Percentiles rank a stretch among this genome's conserved stretches.
phyloP scores from a whole-genome alignment of 1,139 yeast species.

The Eremothecium coryli region DNA sequence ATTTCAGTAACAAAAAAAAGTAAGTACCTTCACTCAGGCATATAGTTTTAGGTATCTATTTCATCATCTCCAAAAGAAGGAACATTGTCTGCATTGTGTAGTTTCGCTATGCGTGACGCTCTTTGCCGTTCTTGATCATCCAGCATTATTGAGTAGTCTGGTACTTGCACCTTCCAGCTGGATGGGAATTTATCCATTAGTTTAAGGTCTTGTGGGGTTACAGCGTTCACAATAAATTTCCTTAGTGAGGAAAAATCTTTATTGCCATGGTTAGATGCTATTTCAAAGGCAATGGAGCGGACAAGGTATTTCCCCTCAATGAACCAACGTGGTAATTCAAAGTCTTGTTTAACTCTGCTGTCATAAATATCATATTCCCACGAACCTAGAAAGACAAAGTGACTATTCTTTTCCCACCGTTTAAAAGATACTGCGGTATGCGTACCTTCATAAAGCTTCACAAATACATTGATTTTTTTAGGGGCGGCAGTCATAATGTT shows the following conservation, averaged over 20 bases:
- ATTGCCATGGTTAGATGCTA: constrained; percentile 32
- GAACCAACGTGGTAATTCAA: constrained; percentile 27
- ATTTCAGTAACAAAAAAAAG: too few species aligned
- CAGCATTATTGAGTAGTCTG: constrained; percentile 10
- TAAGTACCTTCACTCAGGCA: too few species aligned
- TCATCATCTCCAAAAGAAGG: constrained; percentile 31
- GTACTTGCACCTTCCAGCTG: constrained; percentile 10
- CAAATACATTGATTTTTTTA: constrained; percentile 26
- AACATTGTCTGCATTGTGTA: constrained; percentile 12
- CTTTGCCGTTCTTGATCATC: constrained; percentile 10
- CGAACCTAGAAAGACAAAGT: constrained; percentile 23
- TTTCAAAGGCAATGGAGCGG: constrained; percentile 26
- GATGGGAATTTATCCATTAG: constrained; percentile 21
- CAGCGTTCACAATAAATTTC: constrained; percentile 31
- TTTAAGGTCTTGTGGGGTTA: constrained; percentile 31
- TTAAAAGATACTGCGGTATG: constrained; percentile 4
- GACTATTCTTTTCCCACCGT: constrained; percentile 10
- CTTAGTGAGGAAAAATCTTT: constrained; percentile 28
- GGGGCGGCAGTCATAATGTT: constrained; percentile 34
- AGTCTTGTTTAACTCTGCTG: constrained; percentile 23
- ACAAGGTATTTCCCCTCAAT: constrained; percentile 25
- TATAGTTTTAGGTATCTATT: constrained; percentile 14
- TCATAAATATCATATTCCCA: constrained; percentile 25
- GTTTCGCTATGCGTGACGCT: constrained; percentile 10
- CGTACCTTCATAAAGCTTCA: constrained; percentile 17